These are phyloP conservation scores for Microcera coccophila DNA, from an alignment of 2,329 filamentous ascomycete genomes.

Conservation along the genomic window DNA sequence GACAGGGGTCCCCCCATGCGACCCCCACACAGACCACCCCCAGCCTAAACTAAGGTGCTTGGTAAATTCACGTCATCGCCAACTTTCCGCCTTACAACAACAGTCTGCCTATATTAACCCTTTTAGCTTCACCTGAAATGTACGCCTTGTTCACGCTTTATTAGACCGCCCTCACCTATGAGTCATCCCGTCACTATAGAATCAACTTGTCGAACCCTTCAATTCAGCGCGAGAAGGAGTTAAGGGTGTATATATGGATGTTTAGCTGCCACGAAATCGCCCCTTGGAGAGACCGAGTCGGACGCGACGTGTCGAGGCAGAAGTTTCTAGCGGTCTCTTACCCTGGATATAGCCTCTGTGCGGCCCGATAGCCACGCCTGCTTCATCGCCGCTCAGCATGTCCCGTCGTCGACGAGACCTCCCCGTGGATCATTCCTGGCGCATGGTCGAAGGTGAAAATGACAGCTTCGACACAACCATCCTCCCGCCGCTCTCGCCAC, in stretches of 20 bases:
- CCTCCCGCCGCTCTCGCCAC: conserved; percentile 43
- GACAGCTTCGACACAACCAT: conserved; percentile 58
- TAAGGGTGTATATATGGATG: background rate
- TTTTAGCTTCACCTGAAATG: background rate
- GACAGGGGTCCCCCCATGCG: background rate
- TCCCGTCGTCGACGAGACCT: conserved; percentile 21
- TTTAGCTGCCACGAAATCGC: background rate
- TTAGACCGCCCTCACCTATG: background rate
- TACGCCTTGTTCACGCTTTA: background rate
- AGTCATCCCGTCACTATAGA: background rate
- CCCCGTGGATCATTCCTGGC: conserved; percentile 53
- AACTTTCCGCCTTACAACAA: background rate
- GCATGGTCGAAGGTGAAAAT: conserved; percentile 58
- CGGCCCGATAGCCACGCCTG: too few relatives aligned
- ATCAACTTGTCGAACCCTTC: too few relatives aligned
- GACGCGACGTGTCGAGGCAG: too few relatives aligned
- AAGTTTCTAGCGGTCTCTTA: background rate
- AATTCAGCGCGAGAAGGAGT: too few relatives aligned
- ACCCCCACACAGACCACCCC: background rate
- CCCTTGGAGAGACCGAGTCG: background rate
- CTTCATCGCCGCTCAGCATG: too few relatives aligned
- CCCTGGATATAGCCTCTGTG: too few relatives aligned
- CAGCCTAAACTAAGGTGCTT: background rate
- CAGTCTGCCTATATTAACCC: background rate
- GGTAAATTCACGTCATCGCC: background rate